Evolutionary conservation across 192 early-diverging fungal genomes (phyloP).

Genomic region (Coemansia sp.): DNA sequence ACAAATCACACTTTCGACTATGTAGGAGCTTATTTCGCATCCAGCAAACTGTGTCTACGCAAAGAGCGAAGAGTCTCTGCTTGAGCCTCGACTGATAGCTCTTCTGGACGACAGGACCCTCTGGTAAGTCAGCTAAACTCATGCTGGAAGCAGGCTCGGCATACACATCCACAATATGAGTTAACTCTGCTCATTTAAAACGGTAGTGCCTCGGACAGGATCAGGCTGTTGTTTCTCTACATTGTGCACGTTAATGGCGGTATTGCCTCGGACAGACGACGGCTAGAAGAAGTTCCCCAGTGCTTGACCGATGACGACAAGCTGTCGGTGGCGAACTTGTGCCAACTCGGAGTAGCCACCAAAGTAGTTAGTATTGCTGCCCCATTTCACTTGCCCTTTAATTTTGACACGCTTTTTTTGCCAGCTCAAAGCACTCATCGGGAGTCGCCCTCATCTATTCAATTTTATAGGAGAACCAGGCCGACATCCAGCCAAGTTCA

Average conservation of each 20-base stretch:
- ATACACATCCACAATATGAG: too few relatives aligned
- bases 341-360: constrained; percentile 34
- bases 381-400: neutral
- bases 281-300: constrained; percentile 46
- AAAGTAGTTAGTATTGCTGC: constrained; percentile 22
- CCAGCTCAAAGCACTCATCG: neutral
- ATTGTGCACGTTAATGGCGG: constrained; percentile 38
- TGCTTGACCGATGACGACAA: constrained; percentile 46
- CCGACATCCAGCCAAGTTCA: neutral
- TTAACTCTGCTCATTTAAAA: neutral
- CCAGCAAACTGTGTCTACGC: neutral
- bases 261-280: constrained; percentile 29
- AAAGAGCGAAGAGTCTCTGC: constrained; percentile 11
- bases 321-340: constrained; percentile 33
- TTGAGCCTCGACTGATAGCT: constrained; percentile 39
- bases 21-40: constrained; percentile 20
- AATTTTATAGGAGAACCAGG: constrained; percentile 7
- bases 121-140: constrained; percentile 19
- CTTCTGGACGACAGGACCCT: constrained; percentile 34
- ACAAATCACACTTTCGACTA: neutral
- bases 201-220: constrained; percentile 35
- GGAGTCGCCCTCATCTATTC: too few relatives aligned
- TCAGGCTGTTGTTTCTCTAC: constrained; percentile 44
- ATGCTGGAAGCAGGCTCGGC: too few relatives aligned
- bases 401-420: neutral